Conservation (phyloP, 2,329 filamentous ascomycete species). For the Dendryphion nanum region DNA sequence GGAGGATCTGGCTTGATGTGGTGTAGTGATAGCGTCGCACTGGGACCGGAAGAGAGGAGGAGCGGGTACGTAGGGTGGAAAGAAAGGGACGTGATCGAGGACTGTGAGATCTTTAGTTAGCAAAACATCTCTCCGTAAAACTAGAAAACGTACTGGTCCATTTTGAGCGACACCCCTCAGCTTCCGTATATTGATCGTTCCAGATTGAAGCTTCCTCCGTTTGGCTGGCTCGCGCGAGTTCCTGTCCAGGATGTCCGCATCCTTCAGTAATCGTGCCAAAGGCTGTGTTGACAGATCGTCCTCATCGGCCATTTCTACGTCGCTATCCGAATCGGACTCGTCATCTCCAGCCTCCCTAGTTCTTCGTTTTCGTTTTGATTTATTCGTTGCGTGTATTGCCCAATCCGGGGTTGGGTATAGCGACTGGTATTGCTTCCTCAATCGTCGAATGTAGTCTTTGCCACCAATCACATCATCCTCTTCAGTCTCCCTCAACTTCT, state of each 20-base stretch:
- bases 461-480: conserved; percentile 84
- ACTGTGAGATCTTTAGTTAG: conserved; percentile 42
- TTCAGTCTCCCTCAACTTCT: conserved; percentile 79
- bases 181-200: conserved; percentile 86
- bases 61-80: conserved; percentile 91
- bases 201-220: conserved; percentile 74
- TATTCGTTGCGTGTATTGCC: conserved; percentile 49
- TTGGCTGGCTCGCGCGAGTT: conserved; percentile 51
- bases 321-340: conserved; percentile 54
- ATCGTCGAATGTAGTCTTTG: conserved; percentile 75
- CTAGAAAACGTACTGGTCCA: conserved; percentile 63
- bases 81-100: conserved; percentile 75
- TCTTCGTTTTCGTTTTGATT: conserved; percentile 48
- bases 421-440: conserved; percentile 74
- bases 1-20: conserved; percentile 76
- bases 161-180: conserved; percentile 79
- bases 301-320: conserved; percentile 49
- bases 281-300: conserved; percentile 66
- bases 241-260: conserved; percentile 65
- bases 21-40: conserved; percentile 83
- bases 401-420: conserved; percentile 63
- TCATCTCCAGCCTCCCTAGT: conserved; percentile 41
- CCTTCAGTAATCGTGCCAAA: conserved; percentile 75
- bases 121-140: conserved; percentile 2
- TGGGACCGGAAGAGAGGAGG: conserved; percentile 82